Evolutionary conservation across 495 filamentous ascomycete species (phyloP).

Genomic region (Penicillium soppii): DNA sequence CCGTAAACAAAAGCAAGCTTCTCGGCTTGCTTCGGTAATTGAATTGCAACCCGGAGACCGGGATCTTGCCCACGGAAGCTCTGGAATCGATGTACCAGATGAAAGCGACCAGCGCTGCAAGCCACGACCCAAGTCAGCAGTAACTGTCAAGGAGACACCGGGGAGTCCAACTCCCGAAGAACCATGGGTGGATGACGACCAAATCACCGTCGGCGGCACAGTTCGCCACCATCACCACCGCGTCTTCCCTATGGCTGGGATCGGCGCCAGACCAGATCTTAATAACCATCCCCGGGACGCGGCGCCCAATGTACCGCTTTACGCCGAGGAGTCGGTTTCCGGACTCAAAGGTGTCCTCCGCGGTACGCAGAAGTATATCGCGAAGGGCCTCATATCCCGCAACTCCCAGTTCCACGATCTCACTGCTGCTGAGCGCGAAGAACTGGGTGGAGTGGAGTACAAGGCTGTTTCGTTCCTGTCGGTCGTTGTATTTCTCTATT

Average conservation of each 20-base stretch:
- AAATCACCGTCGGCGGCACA: conserved; percentile 32
- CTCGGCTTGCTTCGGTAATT: conserved; percentile 7
- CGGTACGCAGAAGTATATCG: conserved; percentile 41
- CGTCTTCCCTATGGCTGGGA: conserved; percentile 51
- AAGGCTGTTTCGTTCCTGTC: conserved; percentile 70
- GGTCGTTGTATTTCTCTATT: conserved; percentile 73
- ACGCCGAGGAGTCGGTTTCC: conserved; percentile 17
- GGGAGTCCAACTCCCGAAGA: conserved; percentile 8
- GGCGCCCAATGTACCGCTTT: conserved; percentile 16
- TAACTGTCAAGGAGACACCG: neutral
- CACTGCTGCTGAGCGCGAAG: conserved; percentile 63
- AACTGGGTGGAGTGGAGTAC: conserved; percentile 79
- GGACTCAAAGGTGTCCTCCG: conserved; percentile 26
- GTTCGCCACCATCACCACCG: conserved; percentile 33
- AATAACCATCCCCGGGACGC: conserved; percentile 40
- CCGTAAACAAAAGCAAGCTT: conserved; percentile 20
- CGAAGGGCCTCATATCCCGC: conserved; percentile 54
- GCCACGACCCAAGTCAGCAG: neutral
- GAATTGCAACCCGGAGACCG: conserved; percentile 7
- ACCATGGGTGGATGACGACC: conserved; percentile 30
- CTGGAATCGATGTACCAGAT: neutral
- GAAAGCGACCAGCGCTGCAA: neutral
- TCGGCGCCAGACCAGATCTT: conserved; percentile 50
- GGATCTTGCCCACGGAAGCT: neutral
- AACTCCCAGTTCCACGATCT: conserved; percentile 76